phyloP scores from a whole-genome alignment of 2,329 filamentous ascomycete genomes.

The Aureobasidium sp. region DNA sequence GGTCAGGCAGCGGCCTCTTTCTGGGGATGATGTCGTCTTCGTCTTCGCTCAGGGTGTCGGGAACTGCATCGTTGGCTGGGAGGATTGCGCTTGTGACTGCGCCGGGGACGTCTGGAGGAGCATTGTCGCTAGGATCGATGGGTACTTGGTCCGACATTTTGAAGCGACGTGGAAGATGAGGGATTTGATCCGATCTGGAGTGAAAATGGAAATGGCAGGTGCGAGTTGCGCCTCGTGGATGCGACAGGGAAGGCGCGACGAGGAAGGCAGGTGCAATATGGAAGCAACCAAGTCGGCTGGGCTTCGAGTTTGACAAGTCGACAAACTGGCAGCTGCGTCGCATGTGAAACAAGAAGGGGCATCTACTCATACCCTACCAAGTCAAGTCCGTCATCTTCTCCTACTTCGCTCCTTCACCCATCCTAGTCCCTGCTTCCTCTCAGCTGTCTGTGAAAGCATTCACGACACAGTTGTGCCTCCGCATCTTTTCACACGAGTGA shows the following conservation, averaged over 20 bases:
- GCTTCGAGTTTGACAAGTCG: not conserved
- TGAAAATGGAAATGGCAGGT: not conserved
- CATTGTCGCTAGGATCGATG: not conserved
- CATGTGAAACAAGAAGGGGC: conserved; percentile 16
- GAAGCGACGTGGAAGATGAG: not conserved
- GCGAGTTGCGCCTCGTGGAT: not conserved
- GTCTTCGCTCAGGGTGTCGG: conserved; percentile 19
- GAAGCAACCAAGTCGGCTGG: no score
- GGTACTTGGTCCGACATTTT: conserved; percentile 7
- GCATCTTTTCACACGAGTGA: not conserved
- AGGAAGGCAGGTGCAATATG: no score
- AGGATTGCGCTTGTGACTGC: conserved; percentile 28
- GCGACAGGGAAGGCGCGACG: not conserved
- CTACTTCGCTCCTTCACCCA: not conserved
- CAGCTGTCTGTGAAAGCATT: conserved; percentile 5
- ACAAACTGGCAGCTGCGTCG: not conserved
- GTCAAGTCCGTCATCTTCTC: not conserved
- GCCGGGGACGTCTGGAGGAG: conserved; percentile 11
- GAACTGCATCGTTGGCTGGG: conserved; percentile 22
- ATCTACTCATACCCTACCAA: not conserved
- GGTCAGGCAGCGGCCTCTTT: conserved; percentile 18
- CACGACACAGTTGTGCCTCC: not conserved
- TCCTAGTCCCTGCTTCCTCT: not conserved
- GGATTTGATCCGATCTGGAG: no score
- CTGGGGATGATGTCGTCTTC: conserved; percentile 23